Evolutionary conservation across 2,329 filamentous ascomycete genomes (phyloP), one percentile per base, ranked within the genome.

Genomic region (Penicillium olsonii): DNA sequence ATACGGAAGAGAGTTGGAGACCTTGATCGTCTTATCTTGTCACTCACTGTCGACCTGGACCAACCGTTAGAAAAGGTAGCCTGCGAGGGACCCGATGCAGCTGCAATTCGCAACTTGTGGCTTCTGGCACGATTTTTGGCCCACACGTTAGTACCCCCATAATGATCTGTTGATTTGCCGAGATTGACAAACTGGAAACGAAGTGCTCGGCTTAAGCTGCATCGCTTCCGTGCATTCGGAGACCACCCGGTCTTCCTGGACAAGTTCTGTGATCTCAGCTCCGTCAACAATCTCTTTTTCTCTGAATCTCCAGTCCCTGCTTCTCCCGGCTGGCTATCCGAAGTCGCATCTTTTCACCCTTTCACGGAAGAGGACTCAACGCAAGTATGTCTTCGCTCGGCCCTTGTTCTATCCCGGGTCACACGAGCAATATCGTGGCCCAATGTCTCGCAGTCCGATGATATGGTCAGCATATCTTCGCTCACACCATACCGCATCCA

Each of bases 251-350:
- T 45, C 14, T 45, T 39, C 19, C 24, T 45, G 4, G 34, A 45
- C 11, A 45, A 39, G 14, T 45, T 38, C 15, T 45, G 43, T 12
- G 43, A 39, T n/a, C 43, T 45, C n/a, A 33, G 37, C 10, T 39
- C 37, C 19, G 12, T 35, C 20, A 39, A 45, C 22, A 24, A 24
- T 24, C 22, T 24, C 8, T 24, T 24, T 4, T 24, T 24, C 22
- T 24, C 22, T 24, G 22, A 24, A 8, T 24, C 8, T 24, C 22
- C 22, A 24, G 22, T 24, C 22, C 22, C 22, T 24, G 22, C 22
- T 8, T 24, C 22, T 24, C 38, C 38, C 7, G 20, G 22, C 5
- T 27, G 20, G 29, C 29, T 41, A 12, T 41, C 38, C 2, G 12
- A 41, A 17, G 26, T 15, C 12, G 29, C 26, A 15, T 26, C 38